These are phyloP conservation scores for Amniculicola lignicola DNA, from an alignment of 495 filamentous ascomycete genomes.

Conservation along the genomic window DNA sequence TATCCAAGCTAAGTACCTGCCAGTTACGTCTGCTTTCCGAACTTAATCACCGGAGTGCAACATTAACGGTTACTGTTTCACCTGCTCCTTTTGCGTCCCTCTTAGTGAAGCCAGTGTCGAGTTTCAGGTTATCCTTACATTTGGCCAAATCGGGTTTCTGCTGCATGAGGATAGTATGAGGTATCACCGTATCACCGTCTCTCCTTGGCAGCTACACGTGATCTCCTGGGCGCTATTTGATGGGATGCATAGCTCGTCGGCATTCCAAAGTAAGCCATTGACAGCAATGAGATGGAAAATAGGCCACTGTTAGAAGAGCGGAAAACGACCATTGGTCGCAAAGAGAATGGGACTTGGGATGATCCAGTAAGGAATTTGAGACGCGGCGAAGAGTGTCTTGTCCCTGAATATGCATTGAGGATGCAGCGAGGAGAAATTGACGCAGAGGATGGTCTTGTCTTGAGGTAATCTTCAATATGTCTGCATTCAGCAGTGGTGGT, in stretches of 20 bases:
- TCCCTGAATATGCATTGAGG: conserved; percentile 1
- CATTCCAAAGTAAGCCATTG: conserved; percentile 24
- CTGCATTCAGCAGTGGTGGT: not conserved
- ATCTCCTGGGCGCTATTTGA: not conserved
- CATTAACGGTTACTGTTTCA: conserved; percentile 23
- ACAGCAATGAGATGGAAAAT: not conserved
- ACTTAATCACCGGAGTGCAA: conserved; percentile 26
- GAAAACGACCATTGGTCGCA: not conserved
- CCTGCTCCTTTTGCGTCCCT: conserved; percentile 2
- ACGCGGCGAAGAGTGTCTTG: not conserved
- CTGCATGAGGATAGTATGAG: conserved; percentile 10
- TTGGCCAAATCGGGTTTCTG: conserved; percentile 7
- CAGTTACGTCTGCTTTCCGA: not conserved
- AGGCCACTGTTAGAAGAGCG: not conserved
- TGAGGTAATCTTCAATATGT: not conserved
- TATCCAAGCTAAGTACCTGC: not conserved
- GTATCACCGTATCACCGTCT: conserved; percentile 1
- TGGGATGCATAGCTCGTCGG: no score
- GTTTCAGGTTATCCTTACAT: conserved; percentile 25
- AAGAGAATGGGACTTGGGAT: not conserved
- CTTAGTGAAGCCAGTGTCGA: conserved; percentile 3
- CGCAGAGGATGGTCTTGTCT: not conserved
- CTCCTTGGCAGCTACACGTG: not conserved
- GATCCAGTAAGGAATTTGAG: conserved; percentile 2
- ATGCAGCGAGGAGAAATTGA: no score